Percentiles rank a stretch among this genome's conserved stretches.
Conservation (phyloP, 495 filamentous ascomycete genomes). For the Lindgomyces ingoldianus region DNA sequence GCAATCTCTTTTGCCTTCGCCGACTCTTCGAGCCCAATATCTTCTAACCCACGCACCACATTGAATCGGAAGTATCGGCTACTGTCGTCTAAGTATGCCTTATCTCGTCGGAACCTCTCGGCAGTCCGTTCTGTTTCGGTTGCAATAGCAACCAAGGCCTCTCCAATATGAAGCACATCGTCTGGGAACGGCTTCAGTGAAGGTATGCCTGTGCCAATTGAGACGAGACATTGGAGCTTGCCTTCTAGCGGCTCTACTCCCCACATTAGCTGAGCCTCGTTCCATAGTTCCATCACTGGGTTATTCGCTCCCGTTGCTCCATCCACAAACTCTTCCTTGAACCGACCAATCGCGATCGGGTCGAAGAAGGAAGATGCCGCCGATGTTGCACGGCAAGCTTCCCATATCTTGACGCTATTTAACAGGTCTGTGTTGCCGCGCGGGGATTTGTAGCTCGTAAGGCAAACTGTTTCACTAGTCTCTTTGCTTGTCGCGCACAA, state of each 20-base stretch:
- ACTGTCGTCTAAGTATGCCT: constrained; percentile 8
- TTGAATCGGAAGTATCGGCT: constrained; percentile 23
- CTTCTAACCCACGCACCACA: constrained; percentile 12
- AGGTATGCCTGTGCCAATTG: too few relatives aligned
- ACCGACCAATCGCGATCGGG: constrained; percentile 43
- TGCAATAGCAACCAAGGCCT: too few relatives aligned
- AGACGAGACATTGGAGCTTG: too few relatives aligned
- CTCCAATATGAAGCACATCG: too few relatives aligned
- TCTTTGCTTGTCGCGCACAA: constrained; percentile 52
- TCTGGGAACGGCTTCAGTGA: too few relatives aligned
- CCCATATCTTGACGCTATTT: constrained; percentile 50
- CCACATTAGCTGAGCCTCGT: constrained; percentile 13
- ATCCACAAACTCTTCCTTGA: constrained; percentile 39
- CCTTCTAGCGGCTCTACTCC: constrained; percentile 40
- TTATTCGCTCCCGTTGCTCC: too few relatives aligned
- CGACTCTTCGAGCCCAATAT: constrained; percentile 24
- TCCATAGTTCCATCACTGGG: constrained; percentile 13
- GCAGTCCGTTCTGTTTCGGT: too few relatives aligned
- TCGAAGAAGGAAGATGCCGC: constrained; percentile 27
- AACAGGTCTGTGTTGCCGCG: constrained; percentile 46
- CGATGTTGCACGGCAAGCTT: constrained; percentile 42
- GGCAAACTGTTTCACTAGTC: constrained; percentile 46
- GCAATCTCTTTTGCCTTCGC: constrained; percentile 3
- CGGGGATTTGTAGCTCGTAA: constrained; percentile 50
- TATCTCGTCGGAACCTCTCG: too few relatives aligned